Evolutionary conservation across 164 flowering plant genomes (phyloP).

Genomic region (Vitis labrusca): DNA sequence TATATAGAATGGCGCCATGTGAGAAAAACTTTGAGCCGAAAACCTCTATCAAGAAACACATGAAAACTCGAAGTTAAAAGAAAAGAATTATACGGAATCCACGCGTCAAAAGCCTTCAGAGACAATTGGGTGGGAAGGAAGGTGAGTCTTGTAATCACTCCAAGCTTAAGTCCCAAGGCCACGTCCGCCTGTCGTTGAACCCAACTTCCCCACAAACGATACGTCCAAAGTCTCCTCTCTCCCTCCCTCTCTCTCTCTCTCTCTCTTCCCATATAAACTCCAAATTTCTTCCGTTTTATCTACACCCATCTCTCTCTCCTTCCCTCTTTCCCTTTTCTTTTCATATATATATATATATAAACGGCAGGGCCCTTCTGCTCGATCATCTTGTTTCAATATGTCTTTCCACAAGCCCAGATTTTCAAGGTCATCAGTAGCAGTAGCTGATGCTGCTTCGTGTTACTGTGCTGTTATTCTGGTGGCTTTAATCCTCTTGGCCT

Average conservation of each 20-base stretch:
- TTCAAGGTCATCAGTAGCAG: background rate
- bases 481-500: constrained; percentile 23
- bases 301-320: background rate
- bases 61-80: no score
- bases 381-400: no score
- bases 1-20: no score
- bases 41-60: no score
- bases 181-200: constrained; percentile 8
- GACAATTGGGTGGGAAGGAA: background rate
- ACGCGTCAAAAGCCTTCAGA: no score
- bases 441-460: constrained; percentile 31
- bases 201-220: constrained; percentile 1
- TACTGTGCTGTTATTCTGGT: constrained; percentile 26
- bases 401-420: background rate
- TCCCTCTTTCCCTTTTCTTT: background rate
- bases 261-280: constrained; percentile 4
- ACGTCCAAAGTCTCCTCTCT: background rate
- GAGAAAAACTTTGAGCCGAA: no score
- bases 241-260: constrained; percentile 8
- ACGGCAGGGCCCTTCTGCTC: no score
- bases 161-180: background rate
- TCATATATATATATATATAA: no score
- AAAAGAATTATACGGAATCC: no score
- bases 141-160: background rate
- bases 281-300: background rate